phyloP scores from a whole-genome alignment of 2,329 filamentous ascomycete species.

The Penicillium italicum region DNA sequence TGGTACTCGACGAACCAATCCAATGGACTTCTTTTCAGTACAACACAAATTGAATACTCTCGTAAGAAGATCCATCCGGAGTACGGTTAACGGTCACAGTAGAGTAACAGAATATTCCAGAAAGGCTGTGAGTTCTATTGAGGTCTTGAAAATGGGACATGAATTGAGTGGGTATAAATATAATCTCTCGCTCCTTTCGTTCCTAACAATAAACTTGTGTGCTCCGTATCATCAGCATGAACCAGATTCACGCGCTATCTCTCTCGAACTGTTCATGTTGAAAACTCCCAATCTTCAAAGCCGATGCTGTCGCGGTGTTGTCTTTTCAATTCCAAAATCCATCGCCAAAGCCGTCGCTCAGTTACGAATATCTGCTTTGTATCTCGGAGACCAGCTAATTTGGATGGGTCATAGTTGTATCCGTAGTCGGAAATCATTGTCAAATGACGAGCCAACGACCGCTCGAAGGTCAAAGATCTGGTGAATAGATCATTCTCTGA shows the following conservation, averaged over 20 bases:
- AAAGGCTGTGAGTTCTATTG: not conserved
- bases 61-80: no score
- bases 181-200: not conserved
- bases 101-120: no score
- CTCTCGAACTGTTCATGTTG: not conserved
- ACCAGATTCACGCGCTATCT: no score
- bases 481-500: not conserved
- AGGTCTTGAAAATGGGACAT: not conserved
- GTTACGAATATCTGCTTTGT: not conserved
- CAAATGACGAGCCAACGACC: not conserved
- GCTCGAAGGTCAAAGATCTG: not conserved
- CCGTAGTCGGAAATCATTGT: not conserved
- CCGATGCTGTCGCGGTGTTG: not conserved
- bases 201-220: not conserved
- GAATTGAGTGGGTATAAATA: not conserved
- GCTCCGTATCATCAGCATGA: not conserved
- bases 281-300: not conserved
- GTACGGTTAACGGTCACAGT: no score
- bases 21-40: no score
- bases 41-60: no score
- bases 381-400: not conserved
- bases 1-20: no score
- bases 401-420: not conserved
- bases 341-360: not conserved
- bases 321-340: not conserved